Evolutionary conservation across 1,284 basidiomycete genomes (phyloP), one percentile per base, ranked within the genome.

Genomic region (Apiotrichum laibachii): DNA sequence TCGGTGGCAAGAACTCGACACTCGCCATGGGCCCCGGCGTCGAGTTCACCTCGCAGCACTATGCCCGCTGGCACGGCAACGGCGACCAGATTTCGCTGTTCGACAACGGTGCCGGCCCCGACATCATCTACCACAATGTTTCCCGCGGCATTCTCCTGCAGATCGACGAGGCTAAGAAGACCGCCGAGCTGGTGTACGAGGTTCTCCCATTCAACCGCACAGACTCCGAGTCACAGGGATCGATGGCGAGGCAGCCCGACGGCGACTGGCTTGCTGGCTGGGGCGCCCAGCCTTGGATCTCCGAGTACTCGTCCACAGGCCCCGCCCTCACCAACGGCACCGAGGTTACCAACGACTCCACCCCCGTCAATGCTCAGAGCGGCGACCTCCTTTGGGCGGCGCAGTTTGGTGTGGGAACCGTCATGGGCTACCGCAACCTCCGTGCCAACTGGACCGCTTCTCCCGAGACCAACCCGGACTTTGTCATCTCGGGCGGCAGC

Each of bases 1-100:
- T 77, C 11, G 67, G 68, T 5, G 72, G 74, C 15, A 66, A 61
- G 53, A 66, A 75, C 53, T 68, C 69, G 11, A 62, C 60, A 9
- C 72, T 72, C 53, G 59, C 58, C 4, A 62, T 68, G 66, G 69
- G 64, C 26, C 48, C 62, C 39, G 60, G 58, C 37, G 60, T 64
- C 19, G 49, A 35, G 18, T 72, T 72, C 50, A 39, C 56, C 50
- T 75, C 55, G 46, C 68, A 72, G 57, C 72, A 75, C 57, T 61
- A 75, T 60, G 71, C 68, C 19, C 52, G 70, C 43, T 73, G 66
- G 63, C 55, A 37, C n/a, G 50, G 43, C 40, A 60, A 37, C n/a
- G 50, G 43, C 40, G 61, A 62, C 50, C 5, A 8, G 22, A 59
- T 68, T 45, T 60, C 50, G 13, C 49, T 76, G 11, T 77, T 76